These are phyloP conservation scores for Citrus unshiu DNA, from an alignment of 345 rosid species.

Conservation along the genomic window DNA sequence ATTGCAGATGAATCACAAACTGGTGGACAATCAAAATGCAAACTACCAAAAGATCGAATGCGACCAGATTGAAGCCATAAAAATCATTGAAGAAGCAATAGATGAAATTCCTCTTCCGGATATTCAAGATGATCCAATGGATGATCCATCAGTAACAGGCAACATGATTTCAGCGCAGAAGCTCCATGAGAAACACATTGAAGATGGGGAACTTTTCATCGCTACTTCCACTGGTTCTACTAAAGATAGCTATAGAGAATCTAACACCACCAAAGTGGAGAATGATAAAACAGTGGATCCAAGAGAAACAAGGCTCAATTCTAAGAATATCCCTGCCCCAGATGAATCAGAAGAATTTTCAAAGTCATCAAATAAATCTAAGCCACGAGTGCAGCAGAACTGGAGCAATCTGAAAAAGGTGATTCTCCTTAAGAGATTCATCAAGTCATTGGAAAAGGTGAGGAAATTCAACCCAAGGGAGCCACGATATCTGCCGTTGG, in stretches of 20 bases:
- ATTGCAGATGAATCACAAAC: conserved; percentile 14
- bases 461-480: conserved; percentile 45
- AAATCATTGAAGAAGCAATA: conserved; percentile 79
- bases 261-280: conserved; percentile 19
- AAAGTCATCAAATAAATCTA: conserved; percentile 22
- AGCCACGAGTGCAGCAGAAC: conserved; percentile 35
- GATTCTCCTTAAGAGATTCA: conserved; percentile 64
- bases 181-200: conserved; percentile 11
- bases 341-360: conserved; percentile 18
- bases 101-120: conserved; percentile 73
- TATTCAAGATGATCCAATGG: conserved; percentile 34
- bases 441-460: conserved; percentile 75
- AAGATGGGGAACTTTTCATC: conserved; percentile 11
- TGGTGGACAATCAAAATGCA: conserved; percentile 14
- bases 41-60: conserved; percentile 32
- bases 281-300: not conserved
- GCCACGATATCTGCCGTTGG: conserved; percentile 45
- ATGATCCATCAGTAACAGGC: conserved; percentile 26
- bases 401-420: conserved; percentile 83
- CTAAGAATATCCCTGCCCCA: not conserved
- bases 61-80: conserved; percentile 64
- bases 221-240: conserved; percentile 14
- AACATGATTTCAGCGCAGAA: conserved; percentile 22
- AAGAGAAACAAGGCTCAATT: conserved; percentile 10
- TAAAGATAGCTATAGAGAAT: conserved; percentile 20